A percentile compares a stretch with the other conserved stretches of the same genome.
Conservation (phyloP, 768 basidiomycete species). For the Termitomyces sp. region DNA sequence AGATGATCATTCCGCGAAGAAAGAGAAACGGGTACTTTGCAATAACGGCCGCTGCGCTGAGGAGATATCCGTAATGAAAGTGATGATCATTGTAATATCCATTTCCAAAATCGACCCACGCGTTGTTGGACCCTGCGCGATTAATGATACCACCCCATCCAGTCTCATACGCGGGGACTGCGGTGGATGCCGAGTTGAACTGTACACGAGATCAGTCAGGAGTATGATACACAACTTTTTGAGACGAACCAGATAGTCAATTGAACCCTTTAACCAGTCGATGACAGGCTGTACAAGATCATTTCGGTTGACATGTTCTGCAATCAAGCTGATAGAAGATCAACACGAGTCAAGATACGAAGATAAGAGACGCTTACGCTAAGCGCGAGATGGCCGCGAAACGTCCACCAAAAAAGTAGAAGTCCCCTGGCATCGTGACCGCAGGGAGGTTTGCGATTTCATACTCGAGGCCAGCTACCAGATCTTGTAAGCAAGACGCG, state of each 20-base stretch:
- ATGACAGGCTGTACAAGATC: constrained; percentile 24
- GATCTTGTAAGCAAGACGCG: constrained; percentile 20
- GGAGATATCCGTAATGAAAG: constrained; percentile 31
- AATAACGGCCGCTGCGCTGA: constrained; percentile 24
- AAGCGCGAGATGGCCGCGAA: constrained; percentile 22
- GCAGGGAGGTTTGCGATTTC: constrained; percentile 45
- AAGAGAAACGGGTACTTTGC: constrained; percentile 19
- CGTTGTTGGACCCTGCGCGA: constrained; percentile 21
- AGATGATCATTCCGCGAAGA: background rate
- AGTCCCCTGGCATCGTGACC: constrained; percentile 34
- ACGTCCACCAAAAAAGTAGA: constrained; percentile 26
- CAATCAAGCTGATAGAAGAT: constrained; percentile 20
- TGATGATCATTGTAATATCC: constrained; percentile 31
- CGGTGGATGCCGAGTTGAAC: constrained; percentile 16
- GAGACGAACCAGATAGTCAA: constrained; percentile 19
- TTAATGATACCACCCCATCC: constrained; percentile 31
- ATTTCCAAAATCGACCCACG: constrained; percentile 28
- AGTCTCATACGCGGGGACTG: constrained; percentile 26
- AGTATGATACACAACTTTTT: background rate
- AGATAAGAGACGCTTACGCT: constrained; percentile 18
- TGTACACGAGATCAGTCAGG: background rate
- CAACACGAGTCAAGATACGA: background rate
- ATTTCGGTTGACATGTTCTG: constrained; percentile 24
- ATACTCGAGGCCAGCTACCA: constrained; percentile 33
- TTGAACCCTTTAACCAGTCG: constrained; percentile 19